Evolutionary conservation across 1,284 basidiomycete species (phyloP), one percentile per base, ranked within the genome.

Genomic region (Mrakiaceae sp.): DNA sequence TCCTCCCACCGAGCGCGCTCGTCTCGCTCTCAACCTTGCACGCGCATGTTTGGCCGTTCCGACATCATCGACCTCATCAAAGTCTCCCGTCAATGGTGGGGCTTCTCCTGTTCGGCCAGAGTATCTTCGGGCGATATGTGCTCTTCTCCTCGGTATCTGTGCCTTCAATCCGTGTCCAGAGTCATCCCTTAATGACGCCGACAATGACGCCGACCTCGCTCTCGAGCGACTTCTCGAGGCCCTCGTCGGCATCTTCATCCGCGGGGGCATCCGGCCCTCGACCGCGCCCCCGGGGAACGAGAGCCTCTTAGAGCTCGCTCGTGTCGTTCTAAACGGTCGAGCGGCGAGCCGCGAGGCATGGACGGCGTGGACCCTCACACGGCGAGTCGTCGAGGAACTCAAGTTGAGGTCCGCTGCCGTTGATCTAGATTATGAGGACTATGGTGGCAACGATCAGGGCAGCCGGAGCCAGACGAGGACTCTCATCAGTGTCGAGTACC

Each of bases 191-290:
- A 42, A 39, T 46, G 14, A 46, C 43, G 40, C 9, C 12, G 3
- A 11, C 4, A 43, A 57, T 14, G n/a, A 10, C 8, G 43, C 55
- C 43, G 12, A n/a, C 14, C 43, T 27, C 27, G 6, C 4, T 55
- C 53, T 58, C 48, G 62, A 63, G 16, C 42, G 40, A 3, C 58
- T 64, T 5, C 8, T 52, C 9, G 48, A 51, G 46, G 5, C 43
- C 27, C 63, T 64, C 57, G 63, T 60, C 27, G 58, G 49, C 40
- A 42, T 64, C 44, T 64, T 59, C 51, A 58, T 64, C 14, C 43
- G 47, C 27, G 63, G 63, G 44, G 14, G 56, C 12, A 16, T 64
- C 3, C 49, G 63, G 27, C 50, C 63, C 0, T 44, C 60, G 16
- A 16, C 40, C 10, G 4, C 11, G 39, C 10, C 7, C 39, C 6